Conservation (phyloP, 2,329 filamentous ascomycete species). For the Pseudohalonectria lignicola region DNA sequence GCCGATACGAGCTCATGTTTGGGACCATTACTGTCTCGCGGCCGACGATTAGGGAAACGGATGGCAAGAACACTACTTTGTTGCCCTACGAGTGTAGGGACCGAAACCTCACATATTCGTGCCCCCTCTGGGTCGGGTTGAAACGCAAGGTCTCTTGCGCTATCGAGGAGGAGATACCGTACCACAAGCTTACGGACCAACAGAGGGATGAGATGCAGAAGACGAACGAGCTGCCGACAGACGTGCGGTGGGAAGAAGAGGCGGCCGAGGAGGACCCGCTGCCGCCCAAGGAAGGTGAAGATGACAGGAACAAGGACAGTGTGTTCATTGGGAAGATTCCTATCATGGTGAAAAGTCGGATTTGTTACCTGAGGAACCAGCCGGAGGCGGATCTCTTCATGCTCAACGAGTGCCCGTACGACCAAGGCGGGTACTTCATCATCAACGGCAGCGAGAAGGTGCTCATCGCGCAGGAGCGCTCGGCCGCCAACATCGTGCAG, state of each 20-base stretch:
- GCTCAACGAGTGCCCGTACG: conserved; percentile 94
- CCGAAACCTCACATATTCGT: conserved; percentile 91
- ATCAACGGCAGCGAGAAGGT: conserved; percentile 99
- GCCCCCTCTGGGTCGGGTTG: conserved; percentile 82
- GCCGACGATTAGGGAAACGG: conserved; percentile 85
- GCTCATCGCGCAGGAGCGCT: conserved; percentile 92
- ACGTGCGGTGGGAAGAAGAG: conserved; percentile 50
- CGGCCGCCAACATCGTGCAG: conserved; percentile 96
- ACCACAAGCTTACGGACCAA: conserved; percentile 58
- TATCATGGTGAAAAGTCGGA: conserved; percentile 96
- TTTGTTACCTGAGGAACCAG: conserved; percentile 79
- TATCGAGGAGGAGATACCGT: conserved; percentile 58
- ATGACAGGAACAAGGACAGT: conserved; percentile 50
- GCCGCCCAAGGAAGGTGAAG: conserved; percentile 36
- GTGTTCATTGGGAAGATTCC: conserved; percentile 94
- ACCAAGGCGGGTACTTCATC: conserved; percentile 97
- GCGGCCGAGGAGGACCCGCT: conserved; percentile 40
- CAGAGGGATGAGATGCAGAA: conserved; percentile 43
- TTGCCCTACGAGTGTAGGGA: conserved; percentile 91
- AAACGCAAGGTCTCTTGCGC: conserved; percentile 76
- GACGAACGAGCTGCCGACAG: conserved; percentile 47
- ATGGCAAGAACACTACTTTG: conserved; percentile 76
- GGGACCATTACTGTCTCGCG: conserved; percentile 80
- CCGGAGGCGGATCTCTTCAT: conserved; percentile 79
- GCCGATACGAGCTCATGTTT: conserved; percentile 92